A percentile compares a stretch with the other conserved stretches of the same genome.
phyloP scores from a whole-genome alignment of 441 rosid genomes.

The Codiaeum variegatum region DNA sequence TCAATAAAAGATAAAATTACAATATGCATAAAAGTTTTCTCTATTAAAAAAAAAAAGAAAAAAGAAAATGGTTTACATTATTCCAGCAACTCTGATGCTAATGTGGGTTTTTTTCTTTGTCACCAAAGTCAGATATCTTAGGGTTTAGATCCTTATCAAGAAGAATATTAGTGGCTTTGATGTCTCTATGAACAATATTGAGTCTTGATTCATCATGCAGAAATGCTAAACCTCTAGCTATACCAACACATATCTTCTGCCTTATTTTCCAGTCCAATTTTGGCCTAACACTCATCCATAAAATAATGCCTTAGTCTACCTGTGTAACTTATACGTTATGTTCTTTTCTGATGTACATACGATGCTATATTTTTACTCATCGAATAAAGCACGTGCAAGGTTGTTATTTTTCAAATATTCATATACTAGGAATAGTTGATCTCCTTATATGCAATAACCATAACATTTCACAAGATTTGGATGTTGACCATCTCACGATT shows the following conservation, averaged over 20 bases:
- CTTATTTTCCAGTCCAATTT: slow-evolving; percentile 63
- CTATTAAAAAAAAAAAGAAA: no score
- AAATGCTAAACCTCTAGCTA: slow-evolving; percentile 61
- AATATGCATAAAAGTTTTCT: neutral
- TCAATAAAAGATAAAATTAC: no score
- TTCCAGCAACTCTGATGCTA: slow-evolving; percentile 76
- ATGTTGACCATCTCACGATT: slow-evolving; percentile 54
- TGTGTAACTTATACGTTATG: no score
- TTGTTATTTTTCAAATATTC: slow-evolving; percentile 53
- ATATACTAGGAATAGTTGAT: slow-evolving; percentile 41
- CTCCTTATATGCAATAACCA: slow-evolving; percentile 49
- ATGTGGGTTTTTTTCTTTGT: slow-evolving; percentile 70
- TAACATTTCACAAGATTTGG: slow-evolving; percentile 47
- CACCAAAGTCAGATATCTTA: slow-evolving; percentile 75
- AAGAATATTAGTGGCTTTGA: slow-evolving; percentile 65
- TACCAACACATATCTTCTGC: slow-evolving; percentile 47
- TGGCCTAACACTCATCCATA: slow-evolving; percentile 16
- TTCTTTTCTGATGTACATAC: neutral
- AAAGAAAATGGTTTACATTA: slow-evolving; percentile 49
- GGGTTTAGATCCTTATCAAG: slow-evolving; percentile 59
- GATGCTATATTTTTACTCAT: slow-evolving; percentile 19
- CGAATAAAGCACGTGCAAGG: slow-evolving; percentile 40
- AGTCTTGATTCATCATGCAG: slow-evolving; percentile 67
- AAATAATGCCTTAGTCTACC: neutral
- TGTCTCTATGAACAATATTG: slow-evolving; percentile 71